Base-by-base conservation (phyloP, 257 asterid genomes). In the Nicotiana undulata region DNA sequence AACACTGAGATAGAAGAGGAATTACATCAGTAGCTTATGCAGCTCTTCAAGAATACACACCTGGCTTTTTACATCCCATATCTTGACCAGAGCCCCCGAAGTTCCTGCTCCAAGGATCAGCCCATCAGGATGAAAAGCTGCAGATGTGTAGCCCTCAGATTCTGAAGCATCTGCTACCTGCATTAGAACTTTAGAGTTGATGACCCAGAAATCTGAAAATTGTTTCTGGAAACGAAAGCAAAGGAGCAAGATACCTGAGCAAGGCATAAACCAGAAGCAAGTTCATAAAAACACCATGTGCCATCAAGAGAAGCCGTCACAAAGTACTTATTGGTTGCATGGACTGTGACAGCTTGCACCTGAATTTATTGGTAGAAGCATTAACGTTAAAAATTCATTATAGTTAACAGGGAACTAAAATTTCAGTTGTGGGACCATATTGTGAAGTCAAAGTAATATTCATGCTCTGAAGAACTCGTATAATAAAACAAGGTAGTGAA, bases 121-220 rank as follows among this genome's bases (percentile, higher is more conserved):
- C 76, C 99, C 99, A 89, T 95, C 99, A 67, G 99, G 99, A 82
- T 95, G 99, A 90, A 95, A 93, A 82, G 99, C 92, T 51, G 99
- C 97, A 85, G 98, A 89, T 28, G 98, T 90, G 84, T 87, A 95
- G 59, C 97, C 98, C 63, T 88, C 96, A 63, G 90, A 81, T 83
- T 83, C 97, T 52, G 95, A 88, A 78, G 91, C 52, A 82, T 93
- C 97, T 51, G 88, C 92, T 60, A 94, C 97, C 98, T 95, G 89
- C 82, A 86, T 83, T 85, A 83, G 68, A 77, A 65, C 16, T 11
- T 75, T 22, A 49, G 4, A 75, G 31, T 22, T 49, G 22, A 75
- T n/a, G 61, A 75, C 24, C 52, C 22, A 75, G 63, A 75, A 46
- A 18, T n/a, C 63, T n/a, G 24, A 56, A 56, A 56, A 56, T 55